Base-by-base conservation (phyloP, 1,139 yeast species). In the Hemisphaericaspora lyxosophila region DNA sequence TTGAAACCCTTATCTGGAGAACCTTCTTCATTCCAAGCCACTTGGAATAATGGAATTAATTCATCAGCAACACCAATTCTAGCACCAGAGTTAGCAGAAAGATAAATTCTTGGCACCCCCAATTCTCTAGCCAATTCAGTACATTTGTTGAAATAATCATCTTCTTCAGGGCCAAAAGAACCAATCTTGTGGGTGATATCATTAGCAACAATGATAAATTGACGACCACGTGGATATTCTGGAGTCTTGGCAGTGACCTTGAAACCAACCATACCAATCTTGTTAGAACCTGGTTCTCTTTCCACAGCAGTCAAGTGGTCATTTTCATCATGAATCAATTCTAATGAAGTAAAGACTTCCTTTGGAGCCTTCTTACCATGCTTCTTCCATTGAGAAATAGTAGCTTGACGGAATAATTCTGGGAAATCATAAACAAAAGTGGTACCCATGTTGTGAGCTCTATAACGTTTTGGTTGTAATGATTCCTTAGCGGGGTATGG, bases 371-470 rank as follows among this genome's bases (percentile, higher is more conserved):
- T 82, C 45, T 80, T 72, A 35, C 78, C 70, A 50, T 69, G 65
- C 47, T 78, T 78, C 61, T 83, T 83, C 98, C 98, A 92, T 63
- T 82, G 84, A 23, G 92, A 75, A 43, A 79, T 66, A 35, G 87
- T 77, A 26, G 96, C 95, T 72, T 92, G 97, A 56, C 94, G 88
- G 85, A 94, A 92, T 57, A 92, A 72, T 62, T 92, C 98, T 37
- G 98, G 98, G 92, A 92, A 94, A 66, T 92, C 98, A 60, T 94
- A 94, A 36, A 88, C 96, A 59, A 88, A 92, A 17, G 98, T 90
- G 13, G 98, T 92, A 48, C 98, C 98, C 92, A 92, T 86, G 57
- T 88, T 78, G 67, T 92, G 97, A 34, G 98, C 98, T 72, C 85
- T 87, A 73, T 94, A 94, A 70, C 98, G 89, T 69, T 92, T 92